These are phyloP conservation scores for Wickerhamiella brachini DNA, from an alignment of 805 yeast genomes.

Conservation along the genomic window DNA sequence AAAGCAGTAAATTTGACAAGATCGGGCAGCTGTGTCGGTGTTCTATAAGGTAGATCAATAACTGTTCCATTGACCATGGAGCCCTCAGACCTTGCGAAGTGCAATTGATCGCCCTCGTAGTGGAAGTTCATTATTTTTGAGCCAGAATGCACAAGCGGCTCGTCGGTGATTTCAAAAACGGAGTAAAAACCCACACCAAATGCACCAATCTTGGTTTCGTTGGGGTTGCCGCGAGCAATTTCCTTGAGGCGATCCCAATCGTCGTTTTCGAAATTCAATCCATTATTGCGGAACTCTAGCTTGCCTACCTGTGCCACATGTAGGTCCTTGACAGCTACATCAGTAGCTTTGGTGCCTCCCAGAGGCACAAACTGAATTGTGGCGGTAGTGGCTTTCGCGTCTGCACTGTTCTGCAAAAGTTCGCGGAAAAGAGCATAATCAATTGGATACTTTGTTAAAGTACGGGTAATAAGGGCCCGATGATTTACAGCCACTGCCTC, in stretches of 20 bases:
- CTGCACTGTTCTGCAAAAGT: constrained; percentile 29
- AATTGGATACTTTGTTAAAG: constrained; percentile 30
- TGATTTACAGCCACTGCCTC: constrained; percentile 29
- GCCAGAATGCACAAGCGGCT: constrained; percentile 49
- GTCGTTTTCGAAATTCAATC: constrained; percentile 23
- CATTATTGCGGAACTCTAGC: constrained; percentile 22
- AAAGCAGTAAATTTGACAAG: constrained; percentile 25
- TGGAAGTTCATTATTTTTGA: constrained; percentile 25
- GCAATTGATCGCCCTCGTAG: constrained; percentile 27
- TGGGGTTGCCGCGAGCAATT: constrained; percentile 31
- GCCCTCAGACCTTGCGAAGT: constrained; percentile 19
- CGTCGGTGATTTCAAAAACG: constrained; percentile 70
- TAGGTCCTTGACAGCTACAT: constrained; percentile 13
- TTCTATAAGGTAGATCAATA: constrained; percentile 26
- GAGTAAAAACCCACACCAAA: constrained; percentile 45
- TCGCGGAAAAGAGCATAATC: constrained; percentile 30
- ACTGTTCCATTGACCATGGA: constrained; percentile 23
- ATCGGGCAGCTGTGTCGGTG: constrained; percentile 21
- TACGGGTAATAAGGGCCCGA: constrained; percentile 29
- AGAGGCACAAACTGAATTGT: constrained; percentile 19
- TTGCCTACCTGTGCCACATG: constrained; percentile 20
- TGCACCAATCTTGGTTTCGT: constrained; percentile 31
- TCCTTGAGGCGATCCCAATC: constrained; percentile 30
- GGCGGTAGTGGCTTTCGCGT: constrained; percentile 26
- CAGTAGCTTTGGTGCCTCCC: constrained; percentile 1